Percentiles rank a stretch among this genome's conserved stretches.
phyloP scores from a whole-genome alignment of 148 eudicot genomes.

The Rhododendron griersonianum region DNA sequence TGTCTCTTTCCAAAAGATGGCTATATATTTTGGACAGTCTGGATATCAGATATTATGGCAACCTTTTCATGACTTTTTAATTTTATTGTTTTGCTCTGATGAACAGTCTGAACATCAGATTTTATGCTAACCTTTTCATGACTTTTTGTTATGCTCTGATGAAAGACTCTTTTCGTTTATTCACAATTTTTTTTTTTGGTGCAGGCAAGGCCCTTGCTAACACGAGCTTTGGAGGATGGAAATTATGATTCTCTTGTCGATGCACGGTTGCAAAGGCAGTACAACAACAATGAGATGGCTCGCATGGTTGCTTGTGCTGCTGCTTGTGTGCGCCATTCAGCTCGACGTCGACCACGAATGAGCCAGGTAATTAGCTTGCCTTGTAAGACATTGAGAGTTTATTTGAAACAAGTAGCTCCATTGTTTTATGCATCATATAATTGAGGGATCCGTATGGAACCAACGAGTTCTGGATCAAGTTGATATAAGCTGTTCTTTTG shows the following conservation, averaged over 20 bases:
- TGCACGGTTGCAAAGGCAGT: slow-evolving; percentile 43
- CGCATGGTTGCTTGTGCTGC: slow-evolving; percentile 97
- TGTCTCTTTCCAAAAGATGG: neutral
- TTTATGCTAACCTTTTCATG: neutral
- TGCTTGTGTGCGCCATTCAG: slow-evolving; percentile 92
- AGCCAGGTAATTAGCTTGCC: slow-evolving; percentile 61
- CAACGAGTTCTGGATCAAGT: neutral
- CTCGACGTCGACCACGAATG: slow-evolving; percentile 82
- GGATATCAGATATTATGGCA: neutral
- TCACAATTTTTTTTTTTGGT: neutral
- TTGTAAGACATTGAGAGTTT: neutral
- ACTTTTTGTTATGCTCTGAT: neutral
- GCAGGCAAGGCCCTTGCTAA: slow-evolving; percentile 89
- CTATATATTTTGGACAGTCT: neutral
- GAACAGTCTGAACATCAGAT: neutral
- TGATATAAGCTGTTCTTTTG: neutral
- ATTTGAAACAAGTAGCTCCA: neutral
- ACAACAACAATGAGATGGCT: slow-evolving; percentile 67
- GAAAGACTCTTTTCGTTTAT: neutral
- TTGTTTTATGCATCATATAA: neutral
- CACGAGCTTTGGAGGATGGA: slow-evolving; percentile 80
- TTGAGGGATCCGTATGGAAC: neutral
- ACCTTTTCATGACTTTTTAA: neutral
- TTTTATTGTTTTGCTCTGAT: neutral
- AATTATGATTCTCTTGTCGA: slow-evolving; percentile 71